Evolutionary conservation across 1,284 basidiomycete species (phyloP), one percentile per base, ranked within the genome.

Genomic region (Cutaneotrichosporon spelunceum): DNA sequence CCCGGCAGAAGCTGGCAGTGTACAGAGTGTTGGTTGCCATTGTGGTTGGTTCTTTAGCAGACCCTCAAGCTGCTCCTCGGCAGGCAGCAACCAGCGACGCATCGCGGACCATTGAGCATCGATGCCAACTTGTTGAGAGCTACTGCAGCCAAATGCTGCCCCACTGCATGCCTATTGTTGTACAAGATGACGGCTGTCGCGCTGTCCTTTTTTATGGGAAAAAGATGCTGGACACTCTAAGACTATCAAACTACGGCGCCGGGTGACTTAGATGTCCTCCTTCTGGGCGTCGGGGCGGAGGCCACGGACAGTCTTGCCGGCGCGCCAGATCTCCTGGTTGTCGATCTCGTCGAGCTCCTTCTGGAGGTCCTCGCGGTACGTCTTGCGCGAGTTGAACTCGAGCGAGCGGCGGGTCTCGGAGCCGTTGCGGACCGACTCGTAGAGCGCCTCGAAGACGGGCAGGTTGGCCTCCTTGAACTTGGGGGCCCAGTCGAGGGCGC

Each of bases 401-500:
- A 99, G 87, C 53, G 93, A 89, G 78, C 95, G 93, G 79, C 93
- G 88, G 54, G 96, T 99, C 85, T 99, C 96, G 33, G 90, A 90
- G 64, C 96, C 96, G 78, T 98, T 87, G 78, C 83, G 85, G 72
- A 99, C 96, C 77, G 89, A 91, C 83, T 92, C 84, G 83, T 99
- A 99, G 48, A 99, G 88, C 42, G 77, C 79, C 83, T 98, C 92
- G 78, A 99, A 98, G 71, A 99, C 84, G 67, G 95, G 94, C 61
- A 88, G 77, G 84, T 94, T 95, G 67, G 93, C 87, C 72, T 76
- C 80, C 81, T 97, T 91, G 80, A 98, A 98, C 79, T 92, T 83
- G 70, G 94, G 94, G n/a, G 95, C 94, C 96, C 96, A 99, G 85
- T 99, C 96, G 67, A 96, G 89, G 52, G 94, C 94, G 76, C 95